phyloP scores from a whole-genome alignment of 495 filamentous ascomycete genomes.

The Penicillium odoratum region DNA sequence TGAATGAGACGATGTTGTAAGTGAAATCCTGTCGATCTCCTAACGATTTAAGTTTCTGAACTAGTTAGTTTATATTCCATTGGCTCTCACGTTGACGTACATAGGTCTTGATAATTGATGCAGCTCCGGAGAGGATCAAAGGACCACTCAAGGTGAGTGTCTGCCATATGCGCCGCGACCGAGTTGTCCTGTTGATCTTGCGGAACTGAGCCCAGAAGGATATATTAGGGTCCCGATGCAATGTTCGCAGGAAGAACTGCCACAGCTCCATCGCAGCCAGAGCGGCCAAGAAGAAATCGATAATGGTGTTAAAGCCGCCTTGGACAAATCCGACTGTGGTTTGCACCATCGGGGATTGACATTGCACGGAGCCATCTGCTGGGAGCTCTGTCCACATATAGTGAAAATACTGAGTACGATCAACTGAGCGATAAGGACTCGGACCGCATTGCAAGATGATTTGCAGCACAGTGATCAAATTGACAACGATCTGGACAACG shows the following conservation, averaged over 20 bases:
- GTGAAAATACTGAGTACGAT: constrained; percentile 38
- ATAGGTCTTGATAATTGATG: constrained; percentile 42
- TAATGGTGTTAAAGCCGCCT: constrained; percentile 39
- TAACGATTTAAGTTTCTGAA: constrained; percentile 33
- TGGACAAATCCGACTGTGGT: constrained; percentile 39
- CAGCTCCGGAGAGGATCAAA: constrained; percentile 32
- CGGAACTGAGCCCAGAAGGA: constrained; percentile 33
- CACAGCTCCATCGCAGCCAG: constrained; percentile 39
- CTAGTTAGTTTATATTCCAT: not conserved
- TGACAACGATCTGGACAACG: constrained; percentile 33
- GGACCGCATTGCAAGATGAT: constrained; percentile 42
- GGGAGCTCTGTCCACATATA: constrained; percentile 43
- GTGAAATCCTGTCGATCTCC: constrained; percentile 34
- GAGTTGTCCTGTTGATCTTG: constrained; percentile 32
- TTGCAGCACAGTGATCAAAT: constrained; percentile 36
- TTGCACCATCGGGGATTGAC: constrained; percentile 36
- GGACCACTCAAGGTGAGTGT: constrained; percentile 36
- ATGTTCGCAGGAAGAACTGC: constrained; percentile 36
- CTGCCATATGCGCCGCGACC: constrained; percentile 38
- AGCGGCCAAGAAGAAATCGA: constrained; percentile 33
- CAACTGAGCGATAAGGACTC: constrained; percentile 32
- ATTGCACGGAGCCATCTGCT: constrained; percentile 33
- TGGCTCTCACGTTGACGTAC: constrained; percentile 15
- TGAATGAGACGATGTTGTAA: constrained; percentile 37
- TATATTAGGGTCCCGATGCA: constrained; percentile 26